These are phyloP conservation scores for Allium fistulosum DNA, from an alignment of 106 monocot species.

Conservation along the genomic window DNA sequence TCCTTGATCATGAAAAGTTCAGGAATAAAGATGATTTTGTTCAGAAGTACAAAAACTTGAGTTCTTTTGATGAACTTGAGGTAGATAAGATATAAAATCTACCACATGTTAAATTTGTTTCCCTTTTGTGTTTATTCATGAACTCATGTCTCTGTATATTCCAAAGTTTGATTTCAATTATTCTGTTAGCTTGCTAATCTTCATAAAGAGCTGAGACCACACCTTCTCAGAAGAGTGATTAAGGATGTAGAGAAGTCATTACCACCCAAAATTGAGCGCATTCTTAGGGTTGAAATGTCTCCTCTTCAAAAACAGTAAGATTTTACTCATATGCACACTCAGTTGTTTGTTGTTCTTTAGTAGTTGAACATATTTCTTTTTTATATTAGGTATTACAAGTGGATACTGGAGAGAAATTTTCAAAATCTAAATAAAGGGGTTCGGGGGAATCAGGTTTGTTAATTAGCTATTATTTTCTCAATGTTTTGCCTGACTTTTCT, in stretches of 20 bases:
- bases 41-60: slow-evolving; percentile 94
- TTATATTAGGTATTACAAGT: slow-evolving; percentile 81
- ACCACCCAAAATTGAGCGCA: slow-evolving; percentile 98
- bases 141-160: background rate
- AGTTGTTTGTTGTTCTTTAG: background rate
- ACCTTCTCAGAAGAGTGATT: slow-evolving; percentile 92
- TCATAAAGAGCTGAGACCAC: slow-evolving; percentile 94
- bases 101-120: background rate
- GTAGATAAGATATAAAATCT: slow-evolving; percentile 20
- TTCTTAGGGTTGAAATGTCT: slow-evolving; percentile 98
- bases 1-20: slow-evolving; percentile 88
- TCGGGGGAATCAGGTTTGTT: slow-evolving; percentile 90
- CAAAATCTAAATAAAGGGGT: slow-evolving; percentile 97
- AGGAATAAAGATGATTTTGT: slow-evolving; percentile 86
- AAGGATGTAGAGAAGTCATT: slow-evolving; percentile 99
- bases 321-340: background rate
- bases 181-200: slow-evolving; percentile 85
- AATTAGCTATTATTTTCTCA: background rate
- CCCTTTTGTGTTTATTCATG: background rate
- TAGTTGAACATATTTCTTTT: background rate
- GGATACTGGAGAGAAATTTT: slow-evolving; percentile 98
- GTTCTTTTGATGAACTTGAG: slow-evolving; percentile 94
- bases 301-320: slow-evolving; percentile 97
- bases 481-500: no score
- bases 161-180: slow-evolving; percentile 11